phyloP scores from a whole-genome alignment of 768 basidiomycete genomes.

The Basidioascus undulatus region DNA sequence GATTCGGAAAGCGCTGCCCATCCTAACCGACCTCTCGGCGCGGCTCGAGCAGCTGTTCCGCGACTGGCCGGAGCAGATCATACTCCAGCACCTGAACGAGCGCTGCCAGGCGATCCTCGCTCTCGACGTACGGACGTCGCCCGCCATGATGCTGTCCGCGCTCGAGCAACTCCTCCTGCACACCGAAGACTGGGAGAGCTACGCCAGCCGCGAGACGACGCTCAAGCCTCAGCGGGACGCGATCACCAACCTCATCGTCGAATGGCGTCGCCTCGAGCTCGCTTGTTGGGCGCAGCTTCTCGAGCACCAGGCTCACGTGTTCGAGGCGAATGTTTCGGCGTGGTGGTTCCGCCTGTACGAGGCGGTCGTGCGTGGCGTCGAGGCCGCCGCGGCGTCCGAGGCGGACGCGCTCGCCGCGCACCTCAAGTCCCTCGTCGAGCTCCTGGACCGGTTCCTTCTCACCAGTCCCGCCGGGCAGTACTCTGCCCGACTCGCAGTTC shows the following conservation, averaged over 20 bases:
- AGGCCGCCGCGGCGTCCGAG: constrained; percentile 15
- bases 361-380: constrained; percentile 29
- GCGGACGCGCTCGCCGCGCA: constrained; percentile 23
- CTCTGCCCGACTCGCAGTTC: constrained; percentile 34
- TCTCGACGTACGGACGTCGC: constrained; percentile 38
- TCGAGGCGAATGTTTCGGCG: constrained; percentile 26
- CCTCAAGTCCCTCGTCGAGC: constrained; percentile 39
- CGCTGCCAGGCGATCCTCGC: constrained; percentile 42
- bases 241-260: constrained; percentile 48
- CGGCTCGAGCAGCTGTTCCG: constrained; percentile 34
- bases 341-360: constrained; percentile 92
- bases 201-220: constrained; percentile 73
- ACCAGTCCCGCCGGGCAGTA: constrained; percentile 69
- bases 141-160: constrained; percentile 58
- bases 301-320: constrained; percentile 33
- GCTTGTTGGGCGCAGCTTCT: constrained; percentile 65
- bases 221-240: constrained; percentile 40
- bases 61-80: constrained; percentile 96
- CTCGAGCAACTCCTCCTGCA: constrained; percentile 66
- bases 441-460: constrained; percentile 56
- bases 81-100: constrained; percentile 55
- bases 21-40: constrained; percentile 28
- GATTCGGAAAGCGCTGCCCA: constrained; percentile 31
- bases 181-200: constrained; percentile 89
- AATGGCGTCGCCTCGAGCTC: constrained; percentile 75